Base-by-base conservation (phyloP, 495 filamentous ascomycete species). In the Neurospora africana region DNA sequence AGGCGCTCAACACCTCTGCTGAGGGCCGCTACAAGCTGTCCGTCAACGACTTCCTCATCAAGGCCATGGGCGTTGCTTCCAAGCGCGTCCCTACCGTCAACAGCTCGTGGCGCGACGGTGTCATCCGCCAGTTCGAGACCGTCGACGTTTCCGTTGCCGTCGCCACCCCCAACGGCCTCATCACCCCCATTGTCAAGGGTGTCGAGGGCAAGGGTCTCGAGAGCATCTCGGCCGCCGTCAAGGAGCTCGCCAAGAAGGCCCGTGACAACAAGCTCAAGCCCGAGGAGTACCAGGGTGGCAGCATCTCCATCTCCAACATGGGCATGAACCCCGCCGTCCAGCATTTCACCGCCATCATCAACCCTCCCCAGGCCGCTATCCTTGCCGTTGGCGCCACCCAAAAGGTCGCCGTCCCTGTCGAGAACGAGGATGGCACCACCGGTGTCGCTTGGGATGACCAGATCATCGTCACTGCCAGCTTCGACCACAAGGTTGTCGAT, bases 281-380 rank as follows among this genome's bases (percentile, higher is more conserved):
- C 38, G 94, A 99, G 81, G 94, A 99, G 83, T 99, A 95, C 90
- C 95, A 98, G 85, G 96, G 96, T 61, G 96, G 96, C 81, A 97
- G 93, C 76, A 97, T 99, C 84, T 97, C 95, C 80, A 99, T 99
- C 84, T 95, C 91, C 84, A 99, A 99, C 89, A 97, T 99, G 96
- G 96, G 96, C 80, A 98, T 98, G 95, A 99, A 99, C 87, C 77
- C 90, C 11, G 96, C 96, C 43, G 89, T 99, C 74, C 94, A 98
- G 80, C 89, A 93, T 75, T 99, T 99, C 86, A 98, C 96, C n/a
- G 96, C 96, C 74, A 91, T 99, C 79, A 97, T 99, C 88, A 99
- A 99, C 87, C 96, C 96, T 67, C 96, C 96, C 38, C 95, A 99
- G 86, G 94, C 96, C 58, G 90, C 88, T 78, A 99, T 99, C 82